Evolutionary conservation across 176 grass and related monocot genomes (phyloP), one percentile per base, ranked within the genome.

Genomic region (maize (Zea mays)): DNA sequence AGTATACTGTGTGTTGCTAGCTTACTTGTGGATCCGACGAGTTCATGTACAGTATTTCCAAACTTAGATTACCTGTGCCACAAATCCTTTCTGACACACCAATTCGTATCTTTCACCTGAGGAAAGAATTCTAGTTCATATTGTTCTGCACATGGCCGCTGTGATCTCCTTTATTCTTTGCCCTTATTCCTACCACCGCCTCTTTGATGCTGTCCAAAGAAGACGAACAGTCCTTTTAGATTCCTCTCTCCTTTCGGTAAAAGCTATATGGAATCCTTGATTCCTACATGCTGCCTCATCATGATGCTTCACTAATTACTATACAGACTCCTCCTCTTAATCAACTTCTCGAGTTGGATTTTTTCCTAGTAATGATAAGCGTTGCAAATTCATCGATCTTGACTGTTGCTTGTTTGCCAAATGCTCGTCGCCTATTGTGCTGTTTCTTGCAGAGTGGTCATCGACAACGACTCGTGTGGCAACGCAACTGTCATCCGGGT

Each of bases 381-480:
- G 8, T 72, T 55, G 36, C 19, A 35, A 39, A 3, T 39, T 39
- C 38, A 62, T 63, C 27, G 11, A 77, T 5, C 2, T 51, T 52
- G 7, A 2, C 36, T 14, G 43, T 34, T 62, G 39, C 50, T 57
- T 52, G 62, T 65, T 65, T 40, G 16, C 73, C n/a, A 58, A 66
- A 52, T 52, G 10, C 46, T 40, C 75, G 52, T 50, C 47, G 19
- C 61, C 10, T 54, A 41, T 4, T 6, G 6, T 78, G 35, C 45
- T 74, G 20, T 57, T 71, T 62, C 15, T 40, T 84, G 56, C 85
- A 90, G 88, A 62, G 72, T 87, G 55, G 81, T 84, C 35, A 87
- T 90, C 4, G 88, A 90, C 72, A 90, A 90, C 9, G 77, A 84
- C 62, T 57, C 77, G 63, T 90, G 71, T 36, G 88, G 81, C 10